Evolutionary conservation across 768 basidiomycete species (phyloP).

Genomic region (Boletus tylopilopsis): DNA sequence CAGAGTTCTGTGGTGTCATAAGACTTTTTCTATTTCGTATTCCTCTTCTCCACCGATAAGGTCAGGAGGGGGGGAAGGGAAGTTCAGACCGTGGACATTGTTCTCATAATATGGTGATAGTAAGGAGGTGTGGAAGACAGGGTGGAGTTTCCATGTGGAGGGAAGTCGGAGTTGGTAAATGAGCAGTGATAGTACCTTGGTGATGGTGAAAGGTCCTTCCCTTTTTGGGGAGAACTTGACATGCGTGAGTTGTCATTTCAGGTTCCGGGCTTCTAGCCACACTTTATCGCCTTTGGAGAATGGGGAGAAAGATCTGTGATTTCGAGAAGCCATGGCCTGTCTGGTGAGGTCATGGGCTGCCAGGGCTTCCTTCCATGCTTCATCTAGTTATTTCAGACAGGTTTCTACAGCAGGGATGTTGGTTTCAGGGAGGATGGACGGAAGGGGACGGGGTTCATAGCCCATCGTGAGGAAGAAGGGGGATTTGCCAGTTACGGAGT

Average conservation of each 20-base stretch:
- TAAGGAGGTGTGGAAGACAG: neutral
- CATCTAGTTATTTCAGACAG: no score
- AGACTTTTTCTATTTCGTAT: no score
- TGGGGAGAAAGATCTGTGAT: no score
- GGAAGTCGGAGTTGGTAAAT: neutral
- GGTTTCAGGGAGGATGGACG: neutral
- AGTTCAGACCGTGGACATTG: neutral
- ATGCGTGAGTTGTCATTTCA: no score
- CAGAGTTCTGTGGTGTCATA: no score
- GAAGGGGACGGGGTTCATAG: neutral
- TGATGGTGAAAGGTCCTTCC: neutral
- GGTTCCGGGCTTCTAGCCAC: neutral
- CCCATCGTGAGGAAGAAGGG: neutral
- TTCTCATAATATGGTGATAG: neutral
- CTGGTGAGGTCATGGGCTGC: no score
- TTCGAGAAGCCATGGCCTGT: no score
- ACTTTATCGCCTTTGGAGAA: no score
- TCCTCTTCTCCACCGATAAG: no score
- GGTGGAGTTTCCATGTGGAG: neutral
- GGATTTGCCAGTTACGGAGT: no score
- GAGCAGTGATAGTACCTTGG: neutral
- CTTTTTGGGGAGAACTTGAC: neutral
- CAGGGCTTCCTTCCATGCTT: no score
- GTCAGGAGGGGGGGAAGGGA: neutral
- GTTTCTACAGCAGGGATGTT: neutral